Evolutionary conservation across 768 basidiomycete species (phyloP), one percentile per base, ranked within the genome.

Genomic region (Psilocybe subaeruginosa): DNA sequence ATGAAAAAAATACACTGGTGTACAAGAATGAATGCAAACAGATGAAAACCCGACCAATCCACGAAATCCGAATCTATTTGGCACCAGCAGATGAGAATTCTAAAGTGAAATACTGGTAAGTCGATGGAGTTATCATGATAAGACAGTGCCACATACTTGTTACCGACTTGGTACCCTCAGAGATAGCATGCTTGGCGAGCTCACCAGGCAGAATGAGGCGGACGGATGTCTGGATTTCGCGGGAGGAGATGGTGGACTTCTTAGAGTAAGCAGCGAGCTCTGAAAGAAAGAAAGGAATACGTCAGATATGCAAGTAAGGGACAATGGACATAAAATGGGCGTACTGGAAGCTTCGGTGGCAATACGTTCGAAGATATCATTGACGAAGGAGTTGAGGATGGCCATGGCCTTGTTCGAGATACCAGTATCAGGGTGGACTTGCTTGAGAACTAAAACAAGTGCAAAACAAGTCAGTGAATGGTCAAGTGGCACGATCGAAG

Each of bases 391-490:
- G 82, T 95, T 93, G 47, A 94, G 79, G 70, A 95, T 95, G 64
- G 91, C 89, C 92, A 95, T 93, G 2, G 91, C 90, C 78, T 97
- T 97, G 86, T 94, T 97, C 41, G 95, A 97, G 85, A 97, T 97
- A 89, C 96, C 96, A 56, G 95, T 97, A 70, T 97, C 95, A 56
- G 96, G 97, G 80, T 97, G 96, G 65, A 97, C 95, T 80, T 97
- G 97, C 80, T 92, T 97, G 69, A 97, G 85, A 66, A 97, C 95
- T 93, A 60, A 5, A 63, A 27, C 45, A 23, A 37, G 51, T 57
- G 52, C 54, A 56, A 58, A 62, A 67, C 43, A 39, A 59, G 62
- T 37, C 17, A 55, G 50, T 50, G 54, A 51, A 49, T 47, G 54
- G 23, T 31, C 29, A 50, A 66, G 69, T 74, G 66, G 23, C 61